phyloP scores from a whole-genome alignment of 441 rosid genomes.

The Gossypium davidsonii region DNA sequence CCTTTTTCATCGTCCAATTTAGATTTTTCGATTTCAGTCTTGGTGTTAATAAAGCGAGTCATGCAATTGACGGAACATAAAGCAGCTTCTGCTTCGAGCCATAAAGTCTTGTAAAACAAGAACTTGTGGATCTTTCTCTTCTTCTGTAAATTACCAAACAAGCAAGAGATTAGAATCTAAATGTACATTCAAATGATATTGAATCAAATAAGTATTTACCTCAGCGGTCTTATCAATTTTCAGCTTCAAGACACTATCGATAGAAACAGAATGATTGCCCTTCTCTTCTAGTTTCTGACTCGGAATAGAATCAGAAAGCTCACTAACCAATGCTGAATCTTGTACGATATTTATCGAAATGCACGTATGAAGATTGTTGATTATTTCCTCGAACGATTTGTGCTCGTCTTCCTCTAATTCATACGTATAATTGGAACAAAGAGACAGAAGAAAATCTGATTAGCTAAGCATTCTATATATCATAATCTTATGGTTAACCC shows the following conservation, averaged over 20 bases:
- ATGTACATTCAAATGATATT: too few relatives aligned
- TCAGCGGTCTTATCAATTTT: too few relatives aligned
- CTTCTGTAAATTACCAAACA: conserved; percentile 33
- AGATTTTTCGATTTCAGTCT: conserved; percentile 43
- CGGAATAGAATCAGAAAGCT: conserved; percentile 4
- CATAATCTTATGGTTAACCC: background rate
- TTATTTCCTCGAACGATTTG: conserved; percentile 47
- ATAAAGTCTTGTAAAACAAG: conserved; percentile 72
- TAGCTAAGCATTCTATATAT: conserved; percentile 51
- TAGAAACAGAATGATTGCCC: background rate
- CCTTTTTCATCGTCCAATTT: conserved; percentile 32
- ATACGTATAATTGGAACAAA: conserved; percentile 42
- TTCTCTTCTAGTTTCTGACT: too few relatives aligned
- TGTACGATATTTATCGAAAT: conserved; percentile 33
- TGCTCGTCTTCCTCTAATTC: conserved; percentile 45
- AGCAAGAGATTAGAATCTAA: too few relatives aligned
- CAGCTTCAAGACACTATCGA: too few relatives aligned
- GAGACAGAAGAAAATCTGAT: conserved; percentile 60
- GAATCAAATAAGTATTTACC: too few relatives aligned
- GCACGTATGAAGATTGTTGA: conserved; percentile 50
- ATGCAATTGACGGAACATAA: conserved; percentile 60
- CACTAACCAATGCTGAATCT: conserved; percentile 25
- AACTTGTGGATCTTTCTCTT: conserved; percentile 47
- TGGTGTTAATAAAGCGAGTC: conserved; percentile 60
- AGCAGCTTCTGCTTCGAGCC: conserved; percentile 96